Evolutionary conservation across 1,139 yeast species (phyloP).

Genomic region (Pichia sorboxylosa): DNA sequence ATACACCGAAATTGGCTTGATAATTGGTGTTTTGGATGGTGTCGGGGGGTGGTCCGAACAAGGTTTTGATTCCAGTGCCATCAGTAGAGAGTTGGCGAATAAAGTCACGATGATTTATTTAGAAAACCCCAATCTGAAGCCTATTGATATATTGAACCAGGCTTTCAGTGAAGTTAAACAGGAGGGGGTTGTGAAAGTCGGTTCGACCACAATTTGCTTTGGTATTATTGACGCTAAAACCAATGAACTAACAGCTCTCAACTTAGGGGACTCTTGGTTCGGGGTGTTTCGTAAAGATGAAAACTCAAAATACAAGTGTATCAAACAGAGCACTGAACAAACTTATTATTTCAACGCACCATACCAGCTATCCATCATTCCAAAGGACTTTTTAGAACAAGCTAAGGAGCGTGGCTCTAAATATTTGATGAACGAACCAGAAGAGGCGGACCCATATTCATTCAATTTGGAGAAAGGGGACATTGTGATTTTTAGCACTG

Average conservation of each 20-base stretch:
- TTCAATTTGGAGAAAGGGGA: constrained; percentile 50
- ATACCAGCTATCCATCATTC: constrained; percentile 79
- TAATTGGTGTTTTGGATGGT: constrained; percentile 92
- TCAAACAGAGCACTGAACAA: constrained; percentile 64
- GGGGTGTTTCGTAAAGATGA: constrained; percentile 44
- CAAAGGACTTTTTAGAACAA: constrained; percentile 42
- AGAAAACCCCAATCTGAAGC: constrained; percentile 9
- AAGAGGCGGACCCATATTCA: constrained; percentile 34
- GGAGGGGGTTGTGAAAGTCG: constrained; percentile 63
- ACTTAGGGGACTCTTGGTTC: constrained; percentile 92
- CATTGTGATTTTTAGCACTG: constrained; percentile 77
- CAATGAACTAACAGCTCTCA: constrained; percentile 53
- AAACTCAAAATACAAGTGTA: constrained; percentile 32
- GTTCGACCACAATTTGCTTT: constrained; percentile 91
- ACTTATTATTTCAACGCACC: constrained; percentile 89
- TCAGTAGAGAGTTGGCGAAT: constrained; percentile 56
- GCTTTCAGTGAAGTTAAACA: constrained; percentile 45
- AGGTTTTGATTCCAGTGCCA: constrained; percentile 81
- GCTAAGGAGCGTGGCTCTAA: constrained; percentile 49
- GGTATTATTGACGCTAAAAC: constrained; percentile 54
- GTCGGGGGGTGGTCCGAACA: constrained; percentile 96
- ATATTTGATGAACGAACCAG: constrained; percentile 46
- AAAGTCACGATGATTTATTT: constrained; percentile 26
- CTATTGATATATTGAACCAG: constrained; percentile 38
- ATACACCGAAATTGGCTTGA: constrained; percentile 32